Conservation (phyloP, 257 asterid species). For the Leonotis leonurus region DNA sequence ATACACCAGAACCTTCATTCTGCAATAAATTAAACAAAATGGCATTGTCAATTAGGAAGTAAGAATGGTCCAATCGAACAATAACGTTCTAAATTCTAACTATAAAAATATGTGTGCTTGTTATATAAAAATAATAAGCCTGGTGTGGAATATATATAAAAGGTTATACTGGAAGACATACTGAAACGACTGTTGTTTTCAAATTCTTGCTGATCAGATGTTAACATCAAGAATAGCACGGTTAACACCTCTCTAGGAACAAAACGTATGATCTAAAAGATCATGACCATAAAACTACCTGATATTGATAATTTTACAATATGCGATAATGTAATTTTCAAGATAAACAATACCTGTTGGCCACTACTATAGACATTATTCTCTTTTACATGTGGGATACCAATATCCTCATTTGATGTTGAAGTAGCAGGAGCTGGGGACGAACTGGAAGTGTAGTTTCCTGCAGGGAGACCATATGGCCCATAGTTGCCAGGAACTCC, state of each 20-base stretch:
- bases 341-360: conserved; percentile 59
- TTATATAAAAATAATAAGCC: too few relatives aligned
- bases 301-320: not conserved
- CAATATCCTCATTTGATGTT: conserved; percentile 60
- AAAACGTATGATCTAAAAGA: not conserved
- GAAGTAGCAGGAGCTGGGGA: conserved; percentile 54
- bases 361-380: conserved; percentile 50
- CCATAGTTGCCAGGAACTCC: conserved; percentile 73
- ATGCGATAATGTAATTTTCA: not conserved
- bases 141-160: too few relatives aligned
- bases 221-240: not conserved
- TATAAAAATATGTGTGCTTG: not conserved
- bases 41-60: not conserved
- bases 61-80: not conserved
- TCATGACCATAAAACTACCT: not conserved
- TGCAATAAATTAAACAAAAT: conserved; percentile 19
- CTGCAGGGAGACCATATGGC: conserved; percentile 61
- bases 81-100: not conserved
- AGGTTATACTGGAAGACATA: too few relatives aligned
- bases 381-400: conserved; percentile 61
- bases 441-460: conserved; percentile 52
- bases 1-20: conserved; percentile 77
- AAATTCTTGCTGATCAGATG: not conserved
- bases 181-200: too few relatives aligned
- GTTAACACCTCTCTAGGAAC: not conserved